These are phyloP conservation scores for Yamadazyma sp. DNA, from an alignment of 805 yeast genomes.

Conservation along the genomic window DNA sequence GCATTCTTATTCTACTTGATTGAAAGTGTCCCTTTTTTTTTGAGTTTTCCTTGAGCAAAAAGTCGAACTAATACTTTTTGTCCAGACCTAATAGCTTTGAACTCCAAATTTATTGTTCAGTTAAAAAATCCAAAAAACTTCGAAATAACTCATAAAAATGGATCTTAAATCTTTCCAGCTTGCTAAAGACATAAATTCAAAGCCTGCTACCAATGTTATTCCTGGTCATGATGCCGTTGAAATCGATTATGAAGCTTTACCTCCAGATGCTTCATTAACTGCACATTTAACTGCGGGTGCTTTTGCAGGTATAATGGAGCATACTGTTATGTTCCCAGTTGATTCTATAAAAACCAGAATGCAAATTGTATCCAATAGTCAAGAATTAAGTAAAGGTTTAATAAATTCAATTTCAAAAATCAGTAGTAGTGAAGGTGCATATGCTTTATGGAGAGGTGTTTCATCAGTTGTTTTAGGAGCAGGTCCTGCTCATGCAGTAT, in stretches of 20 bases:
- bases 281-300: constrained; percentile 93
- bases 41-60: no score
- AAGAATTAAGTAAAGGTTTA: constrained; percentile 39
- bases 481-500: constrained; percentile 99
- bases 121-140: not conserved
- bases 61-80: no score
- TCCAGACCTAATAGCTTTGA: no score
- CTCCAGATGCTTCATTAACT: constrained; percentile 75
- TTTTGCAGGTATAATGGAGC: constrained; percentile 99
- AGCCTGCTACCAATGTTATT: constrained; percentile 3
- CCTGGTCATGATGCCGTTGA: constrained; percentile 41
- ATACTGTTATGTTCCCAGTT: constrained; percentile 92
- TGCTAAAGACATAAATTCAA: not conserved
- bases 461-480: constrained; percentile 92
- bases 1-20: no score
- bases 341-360: constrained; percentile 96
- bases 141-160: not conserved
- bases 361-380: constrained; percentile 52
- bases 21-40: no score
- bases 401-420: constrained; percentile 70
- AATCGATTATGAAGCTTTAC: constrained; percentile 88
- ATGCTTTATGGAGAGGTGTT: constrained; percentile 90
- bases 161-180: no score
- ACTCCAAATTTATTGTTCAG: no score
- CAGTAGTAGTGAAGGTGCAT: constrained; percentile 82